phyloP scores from a whole-genome alignment of 2,329 filamentous ascomycete genomes.

The Tolypocladium tropicale region DNA sequence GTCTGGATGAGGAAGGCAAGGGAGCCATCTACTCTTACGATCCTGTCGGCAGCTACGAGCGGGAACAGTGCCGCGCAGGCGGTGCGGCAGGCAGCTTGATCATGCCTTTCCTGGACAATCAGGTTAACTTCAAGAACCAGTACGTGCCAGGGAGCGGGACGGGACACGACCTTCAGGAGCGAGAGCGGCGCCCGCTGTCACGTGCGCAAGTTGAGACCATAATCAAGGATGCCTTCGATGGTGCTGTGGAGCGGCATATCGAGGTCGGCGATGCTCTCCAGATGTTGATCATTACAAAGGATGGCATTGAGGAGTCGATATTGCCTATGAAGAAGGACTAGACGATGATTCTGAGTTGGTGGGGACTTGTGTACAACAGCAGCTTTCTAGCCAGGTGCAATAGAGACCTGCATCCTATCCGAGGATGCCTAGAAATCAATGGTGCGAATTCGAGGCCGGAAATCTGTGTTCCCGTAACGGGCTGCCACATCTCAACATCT shows the following conservation, averaged over 20 bases:
- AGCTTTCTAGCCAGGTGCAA: conserved; percentile 1
- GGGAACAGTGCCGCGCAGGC: conserved; percentile 89
- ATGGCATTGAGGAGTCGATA: conserved; percentile 81
- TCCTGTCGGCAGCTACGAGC: conserved; percentile 93
- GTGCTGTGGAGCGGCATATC: conserved; percentile 96
- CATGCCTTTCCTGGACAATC: conserved; percentile 98
- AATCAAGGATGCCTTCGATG: conserved; percentile 96
- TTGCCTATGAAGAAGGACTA: conserved; percentile 86
- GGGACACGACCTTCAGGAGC: conserved; percentile 69
- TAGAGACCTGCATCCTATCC: not conserved
- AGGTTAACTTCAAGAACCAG: conserved; percentile 99
- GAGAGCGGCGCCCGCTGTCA: conserved; percentile 59
- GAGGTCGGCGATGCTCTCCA: conserved; percentile 96
- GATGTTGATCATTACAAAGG: conserved; percentile 83
- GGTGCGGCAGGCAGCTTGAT: conserved; percentile 90
- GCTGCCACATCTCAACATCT: not conserved
- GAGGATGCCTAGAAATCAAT: not conserved
- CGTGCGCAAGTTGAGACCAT: conserved; percentile 69
- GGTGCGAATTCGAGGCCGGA: not conserved
- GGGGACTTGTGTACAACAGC: conserved; percentile 20
- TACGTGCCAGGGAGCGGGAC: conserved; percentile 79
- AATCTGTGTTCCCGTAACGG: not conserved
- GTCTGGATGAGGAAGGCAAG: conserved; percentile 86
- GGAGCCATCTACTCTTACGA: conserved; percentile 97
- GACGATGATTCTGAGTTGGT: conserved; percentile 6